These are phyloP conservation scores for Aureobasidium sp. DNA, from an alignment of 2,329 filamentous ascomycete species.

Conservation along the genomic window DNA sequence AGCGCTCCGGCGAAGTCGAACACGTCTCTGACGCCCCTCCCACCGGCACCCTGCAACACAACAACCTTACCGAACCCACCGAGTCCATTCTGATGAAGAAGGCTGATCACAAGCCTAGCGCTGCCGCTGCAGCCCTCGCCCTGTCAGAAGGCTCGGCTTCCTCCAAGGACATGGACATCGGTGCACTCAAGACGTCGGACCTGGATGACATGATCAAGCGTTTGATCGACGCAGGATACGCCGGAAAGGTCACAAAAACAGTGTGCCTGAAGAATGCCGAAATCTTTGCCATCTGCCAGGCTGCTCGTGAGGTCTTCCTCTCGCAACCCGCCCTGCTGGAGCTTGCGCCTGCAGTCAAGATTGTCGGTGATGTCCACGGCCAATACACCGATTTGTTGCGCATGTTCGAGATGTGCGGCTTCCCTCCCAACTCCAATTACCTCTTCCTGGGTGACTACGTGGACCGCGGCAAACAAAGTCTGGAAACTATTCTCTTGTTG, in stretches of 20 bases:
- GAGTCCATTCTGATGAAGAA: slow-evolving; percentile 85
- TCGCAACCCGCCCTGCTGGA: slow-evolving; percentile 88
- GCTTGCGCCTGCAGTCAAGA: slow-evolving; percentile 90
- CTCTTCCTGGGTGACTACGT: slow-evolving; percentile 95
- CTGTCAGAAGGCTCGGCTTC: slow-evolving; percentile 12
- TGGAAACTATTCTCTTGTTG: slow-evolving; percentile 87
- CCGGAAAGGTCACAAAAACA: slow-evolving; percentile 93
- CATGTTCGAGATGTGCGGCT: slow-evolving; percentile 98
- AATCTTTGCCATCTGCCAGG: slow-evolving; percentile 85
- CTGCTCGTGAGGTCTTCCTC: slow-evolving; percentile 79
- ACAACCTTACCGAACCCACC: slow-evolving; percentile 53
- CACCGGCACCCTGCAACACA: slow-evolving; percentile 49
- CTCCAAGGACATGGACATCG: slow-evolving; percentile 62
- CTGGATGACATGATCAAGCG: slow-evolving; percentile 96
- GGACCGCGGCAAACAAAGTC: slow-evolving; percentile 87
- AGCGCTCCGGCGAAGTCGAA: slow-evolving; percentile 83
- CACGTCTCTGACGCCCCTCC: slow-evolving; percentile 88
- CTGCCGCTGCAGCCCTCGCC: slow-evolving; percentile 24
- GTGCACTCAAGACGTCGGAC: slow-evolving; percentile 84
- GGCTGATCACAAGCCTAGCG: slow-evolving; percentile 42
- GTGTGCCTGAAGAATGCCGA: slow-evolving; percentile 97
- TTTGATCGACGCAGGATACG: slow-evolving; percentile 87
- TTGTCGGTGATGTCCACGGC: slow-evolving; percentile 92
- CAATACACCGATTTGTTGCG: slow-evolving; percentile 94
- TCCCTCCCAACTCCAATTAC: slow-evolving; percentile 84